Percentiles rank a stretch among this genome's conserved stretches.
Conservation (phyloP, 352 stramenopile species). For the Phytopythium helicoides region DNA sequence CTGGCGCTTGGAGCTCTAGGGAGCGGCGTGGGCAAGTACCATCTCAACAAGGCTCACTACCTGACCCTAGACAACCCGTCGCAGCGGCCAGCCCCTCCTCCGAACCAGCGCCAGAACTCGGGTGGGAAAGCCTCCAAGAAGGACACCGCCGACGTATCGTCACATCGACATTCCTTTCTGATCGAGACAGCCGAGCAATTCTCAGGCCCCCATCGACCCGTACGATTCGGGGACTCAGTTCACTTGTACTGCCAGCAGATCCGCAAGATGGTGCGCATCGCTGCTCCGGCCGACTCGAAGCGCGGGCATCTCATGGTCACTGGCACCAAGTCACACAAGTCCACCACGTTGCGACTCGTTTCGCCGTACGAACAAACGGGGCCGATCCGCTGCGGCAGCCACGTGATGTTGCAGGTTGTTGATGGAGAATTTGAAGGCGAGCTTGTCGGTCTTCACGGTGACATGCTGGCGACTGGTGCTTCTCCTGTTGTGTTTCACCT, state of each 20-base stretch:
- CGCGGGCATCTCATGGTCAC: slow-evolving; percentile 51
- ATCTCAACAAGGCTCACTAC: slow-evolving; percentile 61
- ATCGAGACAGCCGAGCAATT: slow-evolving; percentile 62
- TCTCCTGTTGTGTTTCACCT: slow-evolving; percentile 44
- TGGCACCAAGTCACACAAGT: slow-evolving; percentile 21
- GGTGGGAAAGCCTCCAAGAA: too few relatives aligned
- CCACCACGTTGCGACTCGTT: slow-evolving; percentile 46
- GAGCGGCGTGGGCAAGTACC: slow-evolving; percentile 59
- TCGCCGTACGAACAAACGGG: slow-evolving; percentile 50
- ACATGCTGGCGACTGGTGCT: slow-evolving; percentile 47
- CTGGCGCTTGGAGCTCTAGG: slow-evolving; percentile 52
- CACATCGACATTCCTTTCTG: slow-evolving; percentile 36
- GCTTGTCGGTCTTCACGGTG: slow-evolving; percentile 44
- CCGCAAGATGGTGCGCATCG: slow-evolving; percentile 43
- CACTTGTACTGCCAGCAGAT: slow-evolving; percentile 47
- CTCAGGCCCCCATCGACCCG: slow-evolving; percentile 29
- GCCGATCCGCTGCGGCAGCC: slow-evolving; percentile 42
- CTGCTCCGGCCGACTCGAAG: slow-evolving; percentile 45
- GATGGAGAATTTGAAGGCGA: slow-evolving; percentile 46
- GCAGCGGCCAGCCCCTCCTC: neutral
- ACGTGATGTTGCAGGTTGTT: slow-evolving; percentile 53
- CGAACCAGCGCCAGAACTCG: neutral
- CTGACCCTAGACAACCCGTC: slow-evolving; percentile 31
- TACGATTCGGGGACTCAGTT: slow-evolving; percentile 54
- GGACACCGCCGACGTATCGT: too few relatives aligned